phyloP scores from a whole-genome alignment of 768 basidiomycete species.

The Tephrocybe sp. region DNA sequence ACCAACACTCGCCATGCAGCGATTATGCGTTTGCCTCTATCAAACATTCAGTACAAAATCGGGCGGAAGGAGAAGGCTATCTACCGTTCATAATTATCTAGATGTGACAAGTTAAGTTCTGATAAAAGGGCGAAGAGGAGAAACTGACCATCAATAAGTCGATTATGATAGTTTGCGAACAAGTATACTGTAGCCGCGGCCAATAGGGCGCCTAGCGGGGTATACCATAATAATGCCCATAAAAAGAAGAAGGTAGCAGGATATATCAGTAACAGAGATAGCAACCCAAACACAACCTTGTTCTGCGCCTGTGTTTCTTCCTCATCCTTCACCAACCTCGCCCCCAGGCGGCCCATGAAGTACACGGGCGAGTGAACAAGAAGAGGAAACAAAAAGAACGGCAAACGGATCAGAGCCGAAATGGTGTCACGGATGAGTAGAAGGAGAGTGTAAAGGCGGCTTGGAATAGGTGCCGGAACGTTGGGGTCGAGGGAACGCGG shows the following conservation, averaged over 20 bases:
- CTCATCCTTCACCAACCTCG: constrained; percentile 75
- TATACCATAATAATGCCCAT: constrained; percentile 84
- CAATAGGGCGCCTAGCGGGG: constrained; percentile 68
- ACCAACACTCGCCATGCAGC: constrained; percentile 97
- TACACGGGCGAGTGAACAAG: constrained; percentile 86
- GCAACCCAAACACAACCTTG: constrained; percentile 87
- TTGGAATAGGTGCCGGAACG: constrained; percentile 72
- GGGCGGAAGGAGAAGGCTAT: constrained; percentile 22
- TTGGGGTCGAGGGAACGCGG: constrained; percentile 83
- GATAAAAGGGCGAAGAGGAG: constrained; percentile 10
- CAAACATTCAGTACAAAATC: constrained; percentile 8
- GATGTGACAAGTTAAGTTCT: constrained; percentile 13
- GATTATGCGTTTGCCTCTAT: constrained; percentile 82
- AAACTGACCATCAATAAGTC: constrained; percentile 77
- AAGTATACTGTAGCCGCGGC: constrained; percentile 71
- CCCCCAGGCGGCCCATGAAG: constrained; percentile 74
- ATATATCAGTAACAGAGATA: constrained; percentile 76
- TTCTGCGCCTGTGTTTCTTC: constrained; percentile 97
- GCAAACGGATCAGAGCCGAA: constrained; percentile 68
- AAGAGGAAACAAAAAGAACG: constrained; percentile 88
- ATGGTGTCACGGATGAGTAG: constrained; percentile 80
- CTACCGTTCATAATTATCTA: constrained; percentile 80
- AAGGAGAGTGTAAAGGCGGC: constrained; percentile 77
- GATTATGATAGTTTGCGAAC: constrained; percentile 84
- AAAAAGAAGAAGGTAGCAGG: constrained; percentile 80